Evolutionary conservation across 2,329 filamentous ascomycete species (phyloP), one percentile per base, ranked within the genome.

Genomic region (Stenocarpella maydis): DNA sequence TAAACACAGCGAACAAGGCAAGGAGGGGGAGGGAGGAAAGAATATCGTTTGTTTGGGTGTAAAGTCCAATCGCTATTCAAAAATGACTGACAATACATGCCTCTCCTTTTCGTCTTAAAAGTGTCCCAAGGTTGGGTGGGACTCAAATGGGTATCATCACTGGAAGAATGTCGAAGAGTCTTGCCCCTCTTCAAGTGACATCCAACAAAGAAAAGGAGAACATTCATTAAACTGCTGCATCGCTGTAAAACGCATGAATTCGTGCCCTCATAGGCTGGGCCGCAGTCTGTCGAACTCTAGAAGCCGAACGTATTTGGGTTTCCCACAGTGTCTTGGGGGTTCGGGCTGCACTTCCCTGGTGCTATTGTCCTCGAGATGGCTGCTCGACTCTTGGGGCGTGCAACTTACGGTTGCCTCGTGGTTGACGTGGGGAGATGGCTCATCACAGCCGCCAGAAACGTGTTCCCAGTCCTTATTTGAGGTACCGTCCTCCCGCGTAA

Each of bases 121-220:
- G 26, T 37, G n/a, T 63, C n/a, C 34, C 58, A 17, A 26, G 21
- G 19, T 14, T 21, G 58, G 10, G 43, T 49, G 43, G 41, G 8
- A 37, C 15, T 49, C 3, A 24, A 31, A 68, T 50, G 66, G 66
- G 60, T 71, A 69, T 71, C 60, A 26, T 67, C 49, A 52, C 58
- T 68, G 24, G 54, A 55, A 50, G 50, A 58, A 60, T 45, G 52
- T 47, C 49, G 28, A 41, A 58, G 49, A 50, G 17, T 43, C 52
- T 34, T 39, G 41, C 21, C 26, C 60, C 52, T 43, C 53, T 66
- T n/a, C 45, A 28, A 34, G 31, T 47, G 31, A 47, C 34, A 52
- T 37, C 41, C 37, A 61, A 39, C 37, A 66, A 34, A 34, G 34
- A 45, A 7, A 24, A 49, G 24, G 19, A 47, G 17, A 26, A 66